These are phyloP conservation scores for Russula dissimulans DNA, from an alignment of 768 basidiomycete species.

Conservation along the genomic window DNA sequence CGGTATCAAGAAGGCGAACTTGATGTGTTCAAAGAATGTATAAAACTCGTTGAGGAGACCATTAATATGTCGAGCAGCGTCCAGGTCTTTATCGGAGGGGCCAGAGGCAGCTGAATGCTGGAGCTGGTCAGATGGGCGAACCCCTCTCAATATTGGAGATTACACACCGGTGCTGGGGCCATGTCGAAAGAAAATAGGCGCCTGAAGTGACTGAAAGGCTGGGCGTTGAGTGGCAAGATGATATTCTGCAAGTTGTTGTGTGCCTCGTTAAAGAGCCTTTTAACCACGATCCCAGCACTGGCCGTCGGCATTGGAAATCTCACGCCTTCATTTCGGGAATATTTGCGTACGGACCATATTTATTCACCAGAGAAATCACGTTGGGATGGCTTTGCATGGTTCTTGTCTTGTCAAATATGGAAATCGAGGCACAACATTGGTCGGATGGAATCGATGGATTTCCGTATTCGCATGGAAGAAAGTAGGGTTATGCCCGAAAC, in stretches of 20 bases:
- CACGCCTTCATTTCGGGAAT: not conserved
- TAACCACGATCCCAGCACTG: not conserved
- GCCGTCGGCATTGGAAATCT: not conserved
- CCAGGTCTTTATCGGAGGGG: not conserved
- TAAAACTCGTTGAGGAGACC: not conserved
- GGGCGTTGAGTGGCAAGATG: not conserved
- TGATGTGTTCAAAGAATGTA: constrained; percentile 7
- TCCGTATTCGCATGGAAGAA: not conserved
- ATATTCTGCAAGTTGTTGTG: constrained; percentile 9
- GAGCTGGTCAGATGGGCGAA: not conserved
- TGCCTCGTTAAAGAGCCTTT: constrained; percentile 9
- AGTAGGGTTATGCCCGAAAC: too few relatives aligned
- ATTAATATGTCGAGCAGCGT: not conserved
- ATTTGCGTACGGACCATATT: not conserved
- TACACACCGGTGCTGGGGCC: not conserved
- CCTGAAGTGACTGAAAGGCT: not conserved
- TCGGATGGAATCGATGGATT: not conserved
- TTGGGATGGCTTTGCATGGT: not conserved
- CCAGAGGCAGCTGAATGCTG: not conserved
- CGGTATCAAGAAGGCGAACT: constrained; percentile 5
- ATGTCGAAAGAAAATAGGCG: not conserved
- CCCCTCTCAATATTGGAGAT: not conserved
- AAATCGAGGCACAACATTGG: not conserved
- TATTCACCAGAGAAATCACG: constrained; percentile 4
- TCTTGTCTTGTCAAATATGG: not conserved